Evolutionary conservation across 306 rosid genomes (phyloP), one percentile per base, ranked within the genome.

Genomic region (Vigna trinervia): DNA sequence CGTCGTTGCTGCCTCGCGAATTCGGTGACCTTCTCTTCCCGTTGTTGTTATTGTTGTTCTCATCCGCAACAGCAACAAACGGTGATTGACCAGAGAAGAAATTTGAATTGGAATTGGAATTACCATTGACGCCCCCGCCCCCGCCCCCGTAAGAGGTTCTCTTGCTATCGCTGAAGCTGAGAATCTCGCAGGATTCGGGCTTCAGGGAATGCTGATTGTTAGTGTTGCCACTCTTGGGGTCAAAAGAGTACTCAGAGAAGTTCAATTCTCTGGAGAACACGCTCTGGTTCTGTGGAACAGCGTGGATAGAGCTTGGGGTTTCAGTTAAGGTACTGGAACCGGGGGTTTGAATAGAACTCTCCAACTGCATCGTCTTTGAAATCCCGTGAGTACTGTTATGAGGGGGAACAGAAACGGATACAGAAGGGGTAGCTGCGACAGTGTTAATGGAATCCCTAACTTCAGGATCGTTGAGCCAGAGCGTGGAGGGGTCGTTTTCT

Each of bases 151-250:
- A 78, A 0, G 90, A 78, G 68, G 65, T 88, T 57, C 87, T 80
- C 85, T 89, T 92, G 69, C 91, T 91, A 75, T 88, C 98, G 0
- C 93, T 90, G 48, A 91, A 92, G 72, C 87, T 91, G 59, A 96
- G 70, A 79, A 96, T 92, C 86, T 96, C 98, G 0, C 98, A 94
- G 0, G 94, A 87, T 73, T 96, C 98, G 1, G 96, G 98, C 86
- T 92, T 95, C 80, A 92, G 43, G 3, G 84, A 62, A 79, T 86
- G 83, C 0, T 82, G 85, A 20, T 66, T 89, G 9, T 80, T 71
- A 32, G 52, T 90, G 9, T 19, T 43, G 4, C 77, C 87, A 6
- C 75, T 85, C 81, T 84, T 93, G 7, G 66, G 85, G 17, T 84
- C 85, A 26, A 69, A 89, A 2, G 79, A 87, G 15, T 86, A 90